Evolutionary conservation across 345 rosid genomes (phyloP).

Genomic region (Eucalyptus sp.): DNA sequence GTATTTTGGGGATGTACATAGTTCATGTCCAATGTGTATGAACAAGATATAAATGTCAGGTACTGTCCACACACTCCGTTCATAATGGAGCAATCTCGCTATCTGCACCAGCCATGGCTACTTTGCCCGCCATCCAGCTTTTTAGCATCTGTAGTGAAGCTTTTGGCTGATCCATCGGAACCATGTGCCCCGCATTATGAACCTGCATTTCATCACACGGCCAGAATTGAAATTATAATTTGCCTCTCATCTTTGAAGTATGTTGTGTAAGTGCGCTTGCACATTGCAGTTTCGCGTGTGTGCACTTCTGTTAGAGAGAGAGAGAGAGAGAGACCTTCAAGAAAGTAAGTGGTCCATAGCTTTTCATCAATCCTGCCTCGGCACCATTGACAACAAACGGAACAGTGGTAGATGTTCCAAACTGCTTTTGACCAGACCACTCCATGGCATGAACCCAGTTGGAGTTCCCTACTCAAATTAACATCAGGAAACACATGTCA

Average conservation of each 20-base stretch:
- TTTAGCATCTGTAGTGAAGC: slow-evolving; percentile 67
- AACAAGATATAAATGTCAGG: not conserved
- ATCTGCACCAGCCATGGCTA: slow-evolving; percentile 1
- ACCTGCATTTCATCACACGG: slow-evolving; percentile 26
- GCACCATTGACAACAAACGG: slow-evolving; percentile 46
- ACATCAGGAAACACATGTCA: not conserved
- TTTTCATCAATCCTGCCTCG: slow-evolving; percentile 59
- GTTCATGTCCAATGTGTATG: not conserved
- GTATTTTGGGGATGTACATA: not conserved
- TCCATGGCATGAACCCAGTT: slow-evolving; percentile 77
- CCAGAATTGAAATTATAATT: not conserved
- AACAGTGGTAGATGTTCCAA: slow-evolving; percentile 32
- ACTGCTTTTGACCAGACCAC: slow-evolving; percentile 68
- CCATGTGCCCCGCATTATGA: slow-evolving; percentile 84
- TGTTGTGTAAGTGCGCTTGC: not conserved
- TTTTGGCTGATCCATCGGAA: slow-evolving; percentile 97
- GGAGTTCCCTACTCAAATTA: slow-evolving; percentile 46
- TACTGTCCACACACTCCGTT: not conserved
- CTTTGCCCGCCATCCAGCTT: slow-evolving; percentile 76
- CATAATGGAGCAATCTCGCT: not conserved
- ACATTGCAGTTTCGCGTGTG: not conserved
- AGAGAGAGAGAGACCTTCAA: slow-evolving; percentile 32
- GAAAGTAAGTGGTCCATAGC: slow-evolving; percentile 68
- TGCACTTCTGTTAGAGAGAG: not conserved
- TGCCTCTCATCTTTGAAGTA: not conserved